Conservation (phyloP, 1,139 yeast species). For the Kurtzmaniella quercitrusa region DNA sequence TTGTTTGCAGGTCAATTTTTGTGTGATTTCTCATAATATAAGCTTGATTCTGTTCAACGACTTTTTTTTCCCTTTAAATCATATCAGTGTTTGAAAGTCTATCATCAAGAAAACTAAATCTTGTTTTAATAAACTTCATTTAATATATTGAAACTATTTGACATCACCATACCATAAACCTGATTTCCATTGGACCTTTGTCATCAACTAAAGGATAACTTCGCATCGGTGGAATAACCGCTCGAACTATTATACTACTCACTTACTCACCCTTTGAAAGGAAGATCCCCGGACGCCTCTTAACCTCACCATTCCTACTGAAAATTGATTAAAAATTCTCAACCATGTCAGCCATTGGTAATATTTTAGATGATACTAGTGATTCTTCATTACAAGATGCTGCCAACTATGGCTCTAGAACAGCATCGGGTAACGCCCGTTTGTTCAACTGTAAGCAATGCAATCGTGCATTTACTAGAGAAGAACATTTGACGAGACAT, state of each 20-base stretch:
- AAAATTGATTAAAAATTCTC: no score
- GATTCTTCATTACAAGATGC: conserved; percentile 4
- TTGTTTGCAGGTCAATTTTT: neutral
- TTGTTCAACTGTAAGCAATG: conserved; percentile 41
- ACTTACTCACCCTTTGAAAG: no score
- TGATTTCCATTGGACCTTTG: no score
- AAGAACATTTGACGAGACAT: conserved; percentile 45
- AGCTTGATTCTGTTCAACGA: neutral
- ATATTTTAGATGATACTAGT: conserved; percentile 1
- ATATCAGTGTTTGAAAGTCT: neutral
- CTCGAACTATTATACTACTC: no score
- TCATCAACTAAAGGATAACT: no score
- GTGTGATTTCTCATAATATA: neutral
- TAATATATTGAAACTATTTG: no score
- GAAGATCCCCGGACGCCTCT: no score
- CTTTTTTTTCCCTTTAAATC: neutral
- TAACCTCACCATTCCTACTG: no score
- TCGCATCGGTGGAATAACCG: no score
- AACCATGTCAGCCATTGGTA: conserved; percentile 4
- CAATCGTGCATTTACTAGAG: conserved; percentile 44
- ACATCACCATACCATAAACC: no score
- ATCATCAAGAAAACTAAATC: neutral
- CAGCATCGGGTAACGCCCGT: conserved; percentile 43
- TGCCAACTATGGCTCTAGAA: conserved; percentile 38
- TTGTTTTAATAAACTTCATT: no score